phyloP scores from a whole-genome alignment of 78 protist genomes.

The Dictyostelium purpureum region DNA sequence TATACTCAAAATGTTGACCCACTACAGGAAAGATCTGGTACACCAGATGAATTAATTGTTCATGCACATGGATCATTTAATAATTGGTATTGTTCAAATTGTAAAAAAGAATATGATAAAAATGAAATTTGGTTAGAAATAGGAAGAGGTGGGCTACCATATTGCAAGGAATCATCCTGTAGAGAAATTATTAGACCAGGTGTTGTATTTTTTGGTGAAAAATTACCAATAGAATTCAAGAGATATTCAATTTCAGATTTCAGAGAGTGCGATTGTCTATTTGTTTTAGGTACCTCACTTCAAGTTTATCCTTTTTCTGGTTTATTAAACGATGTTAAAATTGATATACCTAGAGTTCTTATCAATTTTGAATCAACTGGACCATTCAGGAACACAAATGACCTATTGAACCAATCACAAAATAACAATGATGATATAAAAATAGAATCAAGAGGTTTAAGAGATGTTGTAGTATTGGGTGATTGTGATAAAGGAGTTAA shows the following conservation, averaged over 20 bases:
- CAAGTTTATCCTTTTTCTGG: slow-evolving; percentile 83
- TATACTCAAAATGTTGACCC: slow-evolving; percentile 88
- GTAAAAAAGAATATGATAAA: neutral
- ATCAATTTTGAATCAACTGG: slow-evolving; percentile 88
- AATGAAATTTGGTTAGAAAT: slow-evolving; percentile 46
- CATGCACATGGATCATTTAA: slow-evolving; percentile 88
- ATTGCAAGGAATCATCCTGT: slow-evolving; percentile 14
- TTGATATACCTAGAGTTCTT: slow-evolving; percentile 79
- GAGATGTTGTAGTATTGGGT: slow-evolving; percentile 39
- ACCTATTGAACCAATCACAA: neutral
- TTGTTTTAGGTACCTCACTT: slow-evolving; percentile 88
- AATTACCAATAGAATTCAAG: slow-evolving; percentile 53
- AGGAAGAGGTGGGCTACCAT: slow-evolving; percentile 39
- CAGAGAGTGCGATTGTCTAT: slow-evolving; percentile 69
- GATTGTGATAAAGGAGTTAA: slow-evolving; percentile 69
- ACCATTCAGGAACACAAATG: slow-evolving; percentile 48
- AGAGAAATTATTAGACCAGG: slow-evolving; percentile 36
- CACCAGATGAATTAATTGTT: slow-evolving; percentile 40
- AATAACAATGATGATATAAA: neutral
- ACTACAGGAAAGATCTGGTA: slow-evolving; percentile 77
- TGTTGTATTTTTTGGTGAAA: slow-evolving; percentile 89
- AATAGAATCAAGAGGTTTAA: slow-evolving; percentile 47
- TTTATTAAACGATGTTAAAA: slow-evolving; percentile 37
- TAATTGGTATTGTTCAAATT: slow-evolving; percentile 49
- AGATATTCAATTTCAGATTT: slow-evolving; percentile 39